Conservation (phyloP, 176 grass and related monocot genomes). For the Aegilops longissima region DNA sequence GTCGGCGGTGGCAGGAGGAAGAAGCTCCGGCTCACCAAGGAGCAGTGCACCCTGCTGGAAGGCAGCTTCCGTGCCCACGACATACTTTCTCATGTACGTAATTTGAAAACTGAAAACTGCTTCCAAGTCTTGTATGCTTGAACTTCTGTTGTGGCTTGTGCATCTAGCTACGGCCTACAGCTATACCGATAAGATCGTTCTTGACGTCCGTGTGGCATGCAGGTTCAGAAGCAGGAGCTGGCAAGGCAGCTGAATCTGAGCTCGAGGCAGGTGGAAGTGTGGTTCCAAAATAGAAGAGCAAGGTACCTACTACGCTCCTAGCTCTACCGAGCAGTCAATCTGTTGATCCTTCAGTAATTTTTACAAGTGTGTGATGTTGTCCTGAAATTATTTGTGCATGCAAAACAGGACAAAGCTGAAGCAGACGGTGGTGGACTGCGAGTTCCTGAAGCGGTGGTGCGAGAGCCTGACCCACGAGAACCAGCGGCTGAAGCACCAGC, state of each 20-base stretch:
- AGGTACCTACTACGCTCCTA: constrained; percentile 39
- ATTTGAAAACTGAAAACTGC: neutral
- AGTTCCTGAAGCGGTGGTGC: constrained; percentile 60
- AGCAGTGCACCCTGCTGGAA: constrained; percentile 61
- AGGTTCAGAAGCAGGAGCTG: constrained; percentile 69
- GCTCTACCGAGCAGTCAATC: no score
- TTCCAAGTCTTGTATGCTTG: neutral
- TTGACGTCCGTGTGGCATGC: constrained; percentile 1
- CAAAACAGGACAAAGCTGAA: constrained; percentile 68
- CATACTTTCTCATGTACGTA: constrained; percentile 55
- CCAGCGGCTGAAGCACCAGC: constrained; percentile 56
- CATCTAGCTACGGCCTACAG: no score
- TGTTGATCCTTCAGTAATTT: no score
- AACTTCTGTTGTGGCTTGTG: no score
- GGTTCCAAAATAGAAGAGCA: constrained; percentile 92
- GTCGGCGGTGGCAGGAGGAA: constrained; percentile 35
- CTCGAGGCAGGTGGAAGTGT: constrained; percentile 79
- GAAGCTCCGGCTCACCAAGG: constrained; percentile 67
- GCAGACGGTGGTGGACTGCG: constrained; percentile 67
- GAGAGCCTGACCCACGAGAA: constrained; percentile 66
- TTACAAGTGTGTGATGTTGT: neutral
- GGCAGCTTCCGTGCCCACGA: constrained; percentile 54
- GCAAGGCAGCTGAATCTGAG: constrained; percentile 58
- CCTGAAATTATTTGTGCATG: neutral
- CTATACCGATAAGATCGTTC: neutral